phyloP scores from a whole-genome alignment of 177 flowering plant species.

The Vitis hybrid region DNA sequence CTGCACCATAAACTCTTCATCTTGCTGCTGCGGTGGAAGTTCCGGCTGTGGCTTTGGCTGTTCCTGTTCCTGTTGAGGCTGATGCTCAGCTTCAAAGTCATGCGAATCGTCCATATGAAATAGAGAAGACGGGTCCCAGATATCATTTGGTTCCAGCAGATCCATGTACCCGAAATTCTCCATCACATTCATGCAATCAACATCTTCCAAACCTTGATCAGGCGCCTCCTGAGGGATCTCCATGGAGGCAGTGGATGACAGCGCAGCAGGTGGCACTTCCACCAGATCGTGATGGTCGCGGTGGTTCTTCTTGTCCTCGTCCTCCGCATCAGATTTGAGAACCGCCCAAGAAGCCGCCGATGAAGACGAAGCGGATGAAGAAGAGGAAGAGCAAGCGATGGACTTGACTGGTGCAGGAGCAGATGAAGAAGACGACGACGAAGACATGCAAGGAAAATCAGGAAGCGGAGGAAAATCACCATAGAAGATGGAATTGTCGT shows the following conservation, averaged over 20 bases:
- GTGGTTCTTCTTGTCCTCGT: slow-evolving; percentile 11
- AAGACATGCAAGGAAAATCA: slow-evolving; percentile 86
- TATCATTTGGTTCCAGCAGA: slow-evolving; percentile 53
- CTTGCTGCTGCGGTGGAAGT: slow-evolving; percentile 2
- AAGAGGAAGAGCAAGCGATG: slow-evolving; percentile 17
- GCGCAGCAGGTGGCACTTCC: slow-evolving; percentile 10
- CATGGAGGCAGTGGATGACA: slow-evolving; percentile 45
- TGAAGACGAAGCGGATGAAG: slow-evolving; percentile 34
- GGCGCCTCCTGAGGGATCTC: slow-evolving; percentile 26
- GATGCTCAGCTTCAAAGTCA: slow-evolving; percentile 7
- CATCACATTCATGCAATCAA: slow-evolving; percentile 63
- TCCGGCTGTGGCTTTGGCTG: slow-evolving; percentile 4
- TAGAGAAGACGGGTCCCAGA: slow-evolving; percentile 60
- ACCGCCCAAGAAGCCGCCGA: slow-evolving; percentile 60
- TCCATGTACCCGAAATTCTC: slow-evolving; percentile 76
- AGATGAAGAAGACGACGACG: slow-evolving; percentile 66
- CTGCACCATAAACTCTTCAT: background rate
- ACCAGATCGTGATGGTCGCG: background rate
- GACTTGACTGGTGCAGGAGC: slow-evolving; percentile 32
- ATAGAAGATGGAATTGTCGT: slow-evolving; percentile 45
- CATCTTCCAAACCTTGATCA: slow-evolving; percentile 14
- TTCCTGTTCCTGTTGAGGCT: slow-evolving; percentile 14
- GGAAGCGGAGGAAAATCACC: slow-evolving; percentile 66
- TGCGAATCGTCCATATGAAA: slow-evolving; percentile 31
- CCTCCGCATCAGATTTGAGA: slow-evolving; percentile 37